These are phyloP conservation scores for Boechera stricta DNA, from an alignment of 345 rosid genomes.

Conservation along the genomic window DNA sequence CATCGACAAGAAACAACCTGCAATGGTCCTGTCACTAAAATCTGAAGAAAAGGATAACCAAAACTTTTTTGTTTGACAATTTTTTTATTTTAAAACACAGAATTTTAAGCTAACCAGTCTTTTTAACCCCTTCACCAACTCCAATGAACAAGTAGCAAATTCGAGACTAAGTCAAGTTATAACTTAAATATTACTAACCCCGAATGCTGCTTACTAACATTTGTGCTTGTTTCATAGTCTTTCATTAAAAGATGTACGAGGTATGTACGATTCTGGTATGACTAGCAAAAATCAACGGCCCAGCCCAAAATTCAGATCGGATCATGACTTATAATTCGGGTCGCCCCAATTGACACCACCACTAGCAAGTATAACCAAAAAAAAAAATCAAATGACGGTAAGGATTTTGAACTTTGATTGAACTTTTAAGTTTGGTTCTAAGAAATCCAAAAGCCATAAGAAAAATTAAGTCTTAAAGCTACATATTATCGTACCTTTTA, in stretches of 20 bases:
- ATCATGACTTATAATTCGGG: not conserved
- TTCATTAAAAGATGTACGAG: not conserved
- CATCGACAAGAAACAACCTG: conserved; percentile 2
- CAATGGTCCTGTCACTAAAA: not conserved
- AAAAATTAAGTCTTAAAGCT: conserved; percentile 9
- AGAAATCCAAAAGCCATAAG: not conserved
- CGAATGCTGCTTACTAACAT: not conserved
- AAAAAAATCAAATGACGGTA: not conserved
- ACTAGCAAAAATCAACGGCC: not conserved
- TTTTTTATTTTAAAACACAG: not conserved
- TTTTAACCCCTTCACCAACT: not conserved
- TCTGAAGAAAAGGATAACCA: not conserved
- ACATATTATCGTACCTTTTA: conserved; percentile 15
- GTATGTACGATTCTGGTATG: not conserved
- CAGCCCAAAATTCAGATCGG: conserved; percentile 1
- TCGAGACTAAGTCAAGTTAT: not conserved
- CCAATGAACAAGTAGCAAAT: conserved; percentile 12
- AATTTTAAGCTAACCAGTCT: not conserved
- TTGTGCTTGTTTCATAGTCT: not conserved
- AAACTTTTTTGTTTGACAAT: not conserved
- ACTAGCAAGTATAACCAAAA: conserved; percentile 1
- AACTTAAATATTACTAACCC: no score
- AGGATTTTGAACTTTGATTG: not conserved
- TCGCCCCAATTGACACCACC: not conserved
- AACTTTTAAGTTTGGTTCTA: not conserved